Percentiles rank a stretch among this genome's conserved stretches.
phyloP scores from a whole-genome alignment of 2,329 filamentous ascomycete genomes.

The Coccinonectria pachysandricola region DNA sequence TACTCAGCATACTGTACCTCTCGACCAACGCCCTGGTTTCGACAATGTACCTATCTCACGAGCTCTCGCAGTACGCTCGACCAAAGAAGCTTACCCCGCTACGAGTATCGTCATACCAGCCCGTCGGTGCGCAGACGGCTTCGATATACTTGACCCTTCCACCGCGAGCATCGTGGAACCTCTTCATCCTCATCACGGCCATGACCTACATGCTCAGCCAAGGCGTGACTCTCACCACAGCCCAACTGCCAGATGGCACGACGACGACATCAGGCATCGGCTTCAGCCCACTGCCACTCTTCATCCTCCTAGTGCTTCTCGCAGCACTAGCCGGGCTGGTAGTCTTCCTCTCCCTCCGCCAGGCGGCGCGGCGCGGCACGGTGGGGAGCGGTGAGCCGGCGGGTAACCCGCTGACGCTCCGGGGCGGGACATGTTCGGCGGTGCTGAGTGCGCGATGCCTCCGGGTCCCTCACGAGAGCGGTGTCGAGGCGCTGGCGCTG shows the following conservation, averaged over 20 bases:
- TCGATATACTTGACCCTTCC: slow-evolving; percentile 42
- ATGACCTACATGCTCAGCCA: slow-evolving; percentile 38
- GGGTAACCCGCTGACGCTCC: slow-evolving; percentile 39
- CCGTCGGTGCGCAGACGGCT: slow-evolving; percentile 34
- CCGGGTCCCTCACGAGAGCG: slow-evolving; percentile 19
- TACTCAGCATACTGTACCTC: slow-evolving; percentile 38
- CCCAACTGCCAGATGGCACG: slow-evolving; percentile 16
- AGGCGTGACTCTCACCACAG: slow-evolving; percentile 28
- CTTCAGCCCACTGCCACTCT: slow-evolving; percentile 32
- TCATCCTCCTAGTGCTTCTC: slow-evolving; percentile 32
- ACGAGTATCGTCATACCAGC: slow-evolving; percentile 35
- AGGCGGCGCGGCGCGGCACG: slow-evolving; percentile 25
- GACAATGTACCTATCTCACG: slow-evolving; percentile 39
- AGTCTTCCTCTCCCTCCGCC: slow-evolving; percentile 29
- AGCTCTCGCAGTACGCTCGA: slow-evolving; percentile 34
- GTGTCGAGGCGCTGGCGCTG: slow-evolving; percentile 28
- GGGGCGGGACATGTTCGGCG: slow-evolving; percentile 39
- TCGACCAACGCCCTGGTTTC: slow-evolving; percentile 36
- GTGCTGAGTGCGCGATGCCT: slow-evolving; percentile 42
- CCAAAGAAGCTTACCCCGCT: slow-evolving; percentile 20
- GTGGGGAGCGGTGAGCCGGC: slow-evolving; percentile 24
- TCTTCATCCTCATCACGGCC: slow-evolving; percentile 33
- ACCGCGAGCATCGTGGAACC: slow-evolving; percentile 32
- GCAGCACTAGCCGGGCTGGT: slow-evolving; percentile 24
- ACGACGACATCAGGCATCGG: slow-evolving; percentile 23